Conservation (phyloP, 208 protist species). For the Acanthamoeba castellanii region DNA sequence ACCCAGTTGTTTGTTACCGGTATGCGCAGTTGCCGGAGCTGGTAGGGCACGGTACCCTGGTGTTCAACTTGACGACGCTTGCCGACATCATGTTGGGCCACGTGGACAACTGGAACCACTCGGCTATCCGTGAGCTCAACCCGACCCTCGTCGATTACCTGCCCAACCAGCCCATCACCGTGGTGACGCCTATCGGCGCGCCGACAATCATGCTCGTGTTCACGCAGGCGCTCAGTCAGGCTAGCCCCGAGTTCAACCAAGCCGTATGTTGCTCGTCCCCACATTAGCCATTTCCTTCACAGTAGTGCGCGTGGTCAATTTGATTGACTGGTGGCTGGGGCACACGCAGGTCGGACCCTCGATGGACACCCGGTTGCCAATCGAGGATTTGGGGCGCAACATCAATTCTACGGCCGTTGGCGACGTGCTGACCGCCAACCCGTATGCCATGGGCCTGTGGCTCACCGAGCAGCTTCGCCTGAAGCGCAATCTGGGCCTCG, state of each 20-base stretch:
- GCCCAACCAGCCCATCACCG: neutral
- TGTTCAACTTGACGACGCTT: neutral
- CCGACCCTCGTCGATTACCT: neutral
- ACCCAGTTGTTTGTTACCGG: neutral
- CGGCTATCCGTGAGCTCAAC: conserved; percentile 11
- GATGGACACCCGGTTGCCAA: neutral
- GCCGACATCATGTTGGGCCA: conserved; percentile 13
- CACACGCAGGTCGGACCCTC: neutral
- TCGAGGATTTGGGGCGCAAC: neutral
- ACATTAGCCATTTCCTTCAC: neutral
- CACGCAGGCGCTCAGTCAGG: neutral
- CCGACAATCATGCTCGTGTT: neutral
- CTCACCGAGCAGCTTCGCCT: neutral
- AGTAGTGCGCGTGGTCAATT: neutral
- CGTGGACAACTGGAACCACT: conserved; percentile 16
- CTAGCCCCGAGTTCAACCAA: neutral
- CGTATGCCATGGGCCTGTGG: neutral
- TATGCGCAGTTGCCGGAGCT: neutral
- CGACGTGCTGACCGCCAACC: neutral
- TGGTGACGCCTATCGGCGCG: neutral
- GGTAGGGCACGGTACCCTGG: neutral
- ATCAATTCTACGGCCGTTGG: neutral
- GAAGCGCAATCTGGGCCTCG: neutral
- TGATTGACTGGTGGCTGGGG: neutral
- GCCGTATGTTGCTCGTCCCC: neutral